Conservation (phyloP, 2,329 filamentous ascomycete species). For the Aspergillus fijiensis region DNA sequence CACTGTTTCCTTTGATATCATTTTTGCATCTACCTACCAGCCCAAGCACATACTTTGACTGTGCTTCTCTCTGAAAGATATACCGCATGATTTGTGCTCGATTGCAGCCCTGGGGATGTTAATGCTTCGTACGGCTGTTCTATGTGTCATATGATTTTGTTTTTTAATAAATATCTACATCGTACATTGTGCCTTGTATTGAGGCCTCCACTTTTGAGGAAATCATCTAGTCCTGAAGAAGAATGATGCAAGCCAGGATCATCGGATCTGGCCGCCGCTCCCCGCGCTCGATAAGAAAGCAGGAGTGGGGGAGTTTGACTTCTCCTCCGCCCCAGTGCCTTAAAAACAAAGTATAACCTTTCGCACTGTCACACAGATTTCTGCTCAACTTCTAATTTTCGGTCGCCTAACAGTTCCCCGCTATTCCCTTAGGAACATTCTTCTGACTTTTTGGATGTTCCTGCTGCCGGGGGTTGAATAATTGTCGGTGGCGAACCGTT, state of each 20-base stretch:
- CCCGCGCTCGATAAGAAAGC: constrained; percentile 6
- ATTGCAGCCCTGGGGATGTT: not conserved
- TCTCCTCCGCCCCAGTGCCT: not conserved
- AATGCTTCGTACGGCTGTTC: not conserved
- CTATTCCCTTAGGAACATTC: not conserved
- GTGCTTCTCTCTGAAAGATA: not conserved
- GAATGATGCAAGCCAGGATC: not conserved
- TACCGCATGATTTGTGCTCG: not conserved
- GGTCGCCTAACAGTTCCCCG: not conserved
- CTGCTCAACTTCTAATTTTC: not conserved
- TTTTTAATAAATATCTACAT: not conserved
- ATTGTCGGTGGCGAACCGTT: not conserved
- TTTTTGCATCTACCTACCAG: not conserved
- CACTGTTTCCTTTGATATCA: not conserved
- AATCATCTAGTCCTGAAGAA: not conserved
- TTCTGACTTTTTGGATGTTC: not conserved
- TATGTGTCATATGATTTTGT: not conserved
- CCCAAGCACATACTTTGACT: not conserved
- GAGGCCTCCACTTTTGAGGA: not conserved
- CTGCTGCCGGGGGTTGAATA: not conserved
- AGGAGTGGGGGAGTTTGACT: constrained; percentile 1
- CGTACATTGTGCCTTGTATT: not conserved
- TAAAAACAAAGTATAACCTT: not conserved
- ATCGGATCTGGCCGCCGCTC: constrained; percentile 6
- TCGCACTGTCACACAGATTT: not conserved